These are phyloP conservation scores for Myrmaecium sp. DNA, from an alignment of 2,329 filamentous ascomycete species.

Conservation along the genomic window DNA sequence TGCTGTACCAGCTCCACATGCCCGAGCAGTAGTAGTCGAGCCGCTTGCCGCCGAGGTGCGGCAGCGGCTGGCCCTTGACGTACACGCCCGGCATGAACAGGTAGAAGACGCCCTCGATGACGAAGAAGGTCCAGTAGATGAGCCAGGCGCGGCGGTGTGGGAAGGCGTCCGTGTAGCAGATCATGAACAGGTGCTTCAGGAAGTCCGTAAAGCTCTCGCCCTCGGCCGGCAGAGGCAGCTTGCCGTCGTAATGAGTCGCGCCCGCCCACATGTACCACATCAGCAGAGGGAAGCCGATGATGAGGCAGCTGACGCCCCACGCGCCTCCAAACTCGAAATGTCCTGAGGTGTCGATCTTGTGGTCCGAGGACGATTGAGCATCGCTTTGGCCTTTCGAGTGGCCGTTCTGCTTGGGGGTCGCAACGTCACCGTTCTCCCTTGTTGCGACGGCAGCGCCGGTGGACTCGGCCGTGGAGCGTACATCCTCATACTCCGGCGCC, in stretches of 20 bases:
- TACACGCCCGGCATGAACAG: constrained; percentile 74
- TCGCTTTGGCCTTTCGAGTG: constrained; percentile 16
- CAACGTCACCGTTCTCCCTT: constrained; percentile 6
- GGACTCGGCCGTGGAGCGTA: too few relatives aligned
- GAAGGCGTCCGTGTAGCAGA: constrained; percentile 73
- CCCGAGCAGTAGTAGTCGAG: constrained; percentile 90
- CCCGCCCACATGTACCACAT: constrained; percentile 99
- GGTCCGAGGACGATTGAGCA: too few relatives aligned
- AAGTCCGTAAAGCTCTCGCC: constrained; percentile 59
- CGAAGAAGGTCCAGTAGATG: constrained; percentile 88
- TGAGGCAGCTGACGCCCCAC: constrained; percentile 63
- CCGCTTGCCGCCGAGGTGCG: constrained; percentile 68
- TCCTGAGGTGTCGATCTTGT: constrained; percentile 29
- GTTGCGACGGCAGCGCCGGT: constrained; percentile 10
- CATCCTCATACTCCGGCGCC: constrained; percentile 12
- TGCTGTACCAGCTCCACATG: constrained; percentile 73
- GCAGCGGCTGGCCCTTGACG: constrained; percentile 73
- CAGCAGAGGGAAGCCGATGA: constrained; percentile 79
- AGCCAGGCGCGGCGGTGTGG: constrained; percentile 69
- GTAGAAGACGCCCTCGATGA: constrained; percentile 73
- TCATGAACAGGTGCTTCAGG: constrained; percentile 46
- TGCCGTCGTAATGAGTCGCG: constrained; percentile 78
- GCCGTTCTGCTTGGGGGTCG: constrained; percentile 18
- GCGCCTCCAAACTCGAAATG: constrained; percentile 76
- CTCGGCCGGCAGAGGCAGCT: constrained; percentile 49